Conservation (phyloP, 2,329 filamentous ascomycete genomes). For the Orbilia javanica region DNA sequence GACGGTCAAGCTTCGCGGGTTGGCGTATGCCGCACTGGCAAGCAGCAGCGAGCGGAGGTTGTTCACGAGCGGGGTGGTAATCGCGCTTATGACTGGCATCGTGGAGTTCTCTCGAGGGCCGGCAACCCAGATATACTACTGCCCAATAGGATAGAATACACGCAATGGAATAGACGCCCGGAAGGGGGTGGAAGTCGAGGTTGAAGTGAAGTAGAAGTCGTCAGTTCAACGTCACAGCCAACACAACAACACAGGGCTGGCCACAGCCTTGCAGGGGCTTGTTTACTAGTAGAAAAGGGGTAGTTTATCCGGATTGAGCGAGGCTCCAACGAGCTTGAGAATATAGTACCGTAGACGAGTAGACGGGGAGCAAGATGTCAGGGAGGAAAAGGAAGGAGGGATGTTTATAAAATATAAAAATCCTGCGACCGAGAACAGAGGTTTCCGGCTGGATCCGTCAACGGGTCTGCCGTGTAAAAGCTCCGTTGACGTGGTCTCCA, state of each 20-base stretch:
- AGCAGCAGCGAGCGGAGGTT: slow-evolving; percentile 30
- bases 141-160: slow-evolving; percentile 2
- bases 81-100: slow-evolving; percentile 35
- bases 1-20: slow-evolving; percentile 38
- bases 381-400: slow-evolving; percentile 12
- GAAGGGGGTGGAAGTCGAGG: slow-evolving; percentile 30
- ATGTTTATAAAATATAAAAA: slow-evolving; percentile 12
- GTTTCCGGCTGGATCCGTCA: slow-evolving; percentile 20
- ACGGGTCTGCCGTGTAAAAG: slow-evolving; percentile 20
- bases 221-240: slow-evolving; percentile 37
- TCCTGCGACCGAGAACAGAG: not conserved
- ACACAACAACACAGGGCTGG: slow-evolving; percentile 24
- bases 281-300: slow-evolving; percentile 32
- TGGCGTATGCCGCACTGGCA: slow-evolving; percentile 45
- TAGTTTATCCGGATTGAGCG: slow-evolving; percentile 23
- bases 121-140: slow-evolving; percentile 8
- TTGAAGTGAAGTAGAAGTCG: slow-evolving; percentile 13
- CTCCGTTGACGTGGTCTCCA: slow-evolving; percentile 42
- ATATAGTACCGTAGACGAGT: slow-evolving; percentile 8
- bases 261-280: slow-evolving; percentile 24
- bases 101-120: slow-evolving; percentile 3
- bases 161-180: slow-evolving; percentile 1
- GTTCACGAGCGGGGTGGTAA: slow-evolving; percentile 36
- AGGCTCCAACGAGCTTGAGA: slow-evolving; percentile 27
- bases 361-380: not conserved